Conservation (phyloP, 2,329 filamentous ascomycete genomes). For the Penicillium sp. region DNA sequence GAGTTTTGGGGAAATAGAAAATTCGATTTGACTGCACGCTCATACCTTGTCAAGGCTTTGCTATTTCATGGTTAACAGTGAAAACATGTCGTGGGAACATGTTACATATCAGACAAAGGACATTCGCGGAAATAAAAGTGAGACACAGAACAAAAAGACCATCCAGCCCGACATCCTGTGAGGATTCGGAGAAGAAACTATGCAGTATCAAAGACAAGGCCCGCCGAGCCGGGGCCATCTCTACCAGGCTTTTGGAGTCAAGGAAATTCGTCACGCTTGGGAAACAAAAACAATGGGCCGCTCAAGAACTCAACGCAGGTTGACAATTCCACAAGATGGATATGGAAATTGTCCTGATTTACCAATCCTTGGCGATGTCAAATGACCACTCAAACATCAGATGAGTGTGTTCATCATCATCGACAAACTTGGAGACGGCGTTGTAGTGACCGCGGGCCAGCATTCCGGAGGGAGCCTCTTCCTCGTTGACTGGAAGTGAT, state of each 20-base stretch:
- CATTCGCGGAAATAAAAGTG: conserved; percentile 10
- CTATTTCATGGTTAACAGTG: conserved; percentile 16
- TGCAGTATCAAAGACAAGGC: conserved; percentile 16
- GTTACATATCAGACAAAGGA: conserved; percentile 9
- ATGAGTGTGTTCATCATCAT: conserved; percentile 91
- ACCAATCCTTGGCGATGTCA: conserved; percentile 95
- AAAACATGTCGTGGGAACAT: conserved; percentile 1
- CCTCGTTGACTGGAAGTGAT: conserved; percentile 70
- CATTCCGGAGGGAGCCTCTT: conserved; percentile 91
- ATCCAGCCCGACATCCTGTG: conserved; percentile 8
- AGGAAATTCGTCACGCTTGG: conserved; percentile 37
- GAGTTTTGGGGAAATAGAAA: conserved; percentile 36
- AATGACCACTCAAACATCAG: conserved; percentile 95
- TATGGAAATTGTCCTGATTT: conserved; percentile 17
- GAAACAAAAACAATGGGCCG: conserved; percentile 28
- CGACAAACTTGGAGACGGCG: conserved; percentile 85
- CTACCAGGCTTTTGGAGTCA: conserved; percentile 36
- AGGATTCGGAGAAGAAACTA: conserved; percentile 5
- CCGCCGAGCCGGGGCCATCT: conserved; percentile 24
- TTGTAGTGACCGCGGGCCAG: conserved; percentile 88
- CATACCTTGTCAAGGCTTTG: background rate
- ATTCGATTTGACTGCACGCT: conserved; percentile 23
- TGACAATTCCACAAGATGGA: conserved; percentile 12
- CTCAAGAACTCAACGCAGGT: conserved; percentile 29
- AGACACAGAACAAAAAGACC: conserved; percentile 16